phyloP scores from a whole-genome alignment of 1,139 yeast genomes.

The Lodderomyces metapsilosis region DNA sequence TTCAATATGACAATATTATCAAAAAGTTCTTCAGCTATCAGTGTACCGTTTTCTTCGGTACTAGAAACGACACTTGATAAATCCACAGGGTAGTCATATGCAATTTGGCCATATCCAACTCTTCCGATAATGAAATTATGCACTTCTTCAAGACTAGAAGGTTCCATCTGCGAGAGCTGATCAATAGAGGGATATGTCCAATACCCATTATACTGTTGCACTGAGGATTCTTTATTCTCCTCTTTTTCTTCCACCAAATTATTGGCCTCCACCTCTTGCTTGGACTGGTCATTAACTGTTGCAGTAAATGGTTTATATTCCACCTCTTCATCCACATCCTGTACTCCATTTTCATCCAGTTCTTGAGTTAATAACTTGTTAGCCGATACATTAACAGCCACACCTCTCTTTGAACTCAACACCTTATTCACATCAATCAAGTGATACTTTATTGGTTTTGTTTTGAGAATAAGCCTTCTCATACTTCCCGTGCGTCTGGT shows the following conservation, averaged over 20 bases:
- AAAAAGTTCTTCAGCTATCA: conserved; percentile 40
- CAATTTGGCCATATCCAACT: conserved; percentile 60
- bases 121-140: conserved; percentile 77
- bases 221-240: conserved; percentile 5
- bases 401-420: conserved; percentile 31
- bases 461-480: conserved; percentile 38
- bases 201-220: conserved; percentile 46
- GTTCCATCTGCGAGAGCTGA: conserved; percentile 47
- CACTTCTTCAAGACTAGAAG: conserved; percentile 54
- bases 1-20: conserved; percentile 60
- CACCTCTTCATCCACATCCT: conserved; percentile 20
- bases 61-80: conserved; percentile 39
- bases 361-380: conserved; percentile 18
- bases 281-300: conserved; percentile 7
- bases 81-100: conserved; percentile 73
- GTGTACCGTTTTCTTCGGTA: conserved; percentile 30
- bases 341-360: conserved; percentile 21
- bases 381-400: conserved; percentile 23
- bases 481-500: conserved; percentile 22
- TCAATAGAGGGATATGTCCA: conserved; percentile 78
- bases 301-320: conserved; percentile 9
- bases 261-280: not conserved
- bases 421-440: conserved; percentile 46
- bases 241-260: not conserved
- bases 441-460: conserved; percentile 44